Evolutionary conservation across 768 basidiomycete species (phyloP), one percentile per base, ranked within the genome.

Genomic region (Trichaptum fuscoviolaceum): DNA sequence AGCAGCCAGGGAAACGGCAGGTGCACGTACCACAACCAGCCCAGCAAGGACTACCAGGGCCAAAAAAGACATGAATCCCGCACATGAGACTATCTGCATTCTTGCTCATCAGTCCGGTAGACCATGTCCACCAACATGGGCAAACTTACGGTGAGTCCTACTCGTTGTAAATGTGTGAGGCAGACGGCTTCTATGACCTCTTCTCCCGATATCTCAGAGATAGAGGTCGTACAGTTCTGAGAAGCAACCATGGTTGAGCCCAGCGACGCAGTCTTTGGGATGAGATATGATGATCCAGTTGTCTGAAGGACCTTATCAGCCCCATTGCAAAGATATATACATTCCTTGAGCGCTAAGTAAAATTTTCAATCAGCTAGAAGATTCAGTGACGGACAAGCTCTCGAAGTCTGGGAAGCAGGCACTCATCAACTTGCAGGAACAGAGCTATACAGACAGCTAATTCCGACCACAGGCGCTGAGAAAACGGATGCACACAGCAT

Each of bases 141-240:
- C 62, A 30, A 2, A 30, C 30, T 60, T 63, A 80, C 79, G 8
- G 77, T 76, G 35, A 80, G 69, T 2, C 76, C 79, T 58, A 80
- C 78, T 63, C 73, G 75, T 57, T 80, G 69, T 15, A 75, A 75
- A 2, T 74, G 71, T 8, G 75, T 75, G 25, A 79, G 65, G 59
- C 76, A 79, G 42, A 52, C 12, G 15, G 15, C 20, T 12, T 20
- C 20, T 52, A 52, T 52, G 42, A 52, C 42, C 20, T 52, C 20
- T 12, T 52, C 42, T 4, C 42, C 42, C 15, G 42, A 52, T 4
- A 15, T 52, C 42, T 52, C 42, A 12, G 42, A 52, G 12, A 52
- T 52, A 52, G 42, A 12, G 42, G 12, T 52, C 20, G 42, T 52
- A 52, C 42, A 52, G 42, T 52, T 52, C 12, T 52, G 5, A 52